Percentiles rank a stretch among this genome's conserved stretches.
Evolutionary conservation across 2,329 filamentous ascomycete genomes (phyloP).

Genomic region (Ophiosphaerella herpotricha): DNA sequence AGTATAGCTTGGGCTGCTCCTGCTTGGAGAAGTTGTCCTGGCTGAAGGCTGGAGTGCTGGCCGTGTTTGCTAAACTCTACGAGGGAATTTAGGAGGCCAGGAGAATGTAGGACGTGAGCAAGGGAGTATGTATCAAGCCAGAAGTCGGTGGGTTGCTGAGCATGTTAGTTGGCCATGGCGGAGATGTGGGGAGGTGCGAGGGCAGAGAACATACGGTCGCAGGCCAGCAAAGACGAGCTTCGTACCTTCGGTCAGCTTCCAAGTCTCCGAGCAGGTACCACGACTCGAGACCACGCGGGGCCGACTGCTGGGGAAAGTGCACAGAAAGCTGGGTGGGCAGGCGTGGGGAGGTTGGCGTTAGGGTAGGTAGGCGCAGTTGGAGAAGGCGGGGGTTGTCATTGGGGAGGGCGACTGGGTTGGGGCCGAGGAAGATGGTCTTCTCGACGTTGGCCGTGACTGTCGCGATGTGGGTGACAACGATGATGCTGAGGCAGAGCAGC

Average conservation of each 20-base stretch:
- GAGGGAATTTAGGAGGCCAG: constrained; percentile 68
- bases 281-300: constrained; percentile 64
- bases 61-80: constrained; percentile 63
- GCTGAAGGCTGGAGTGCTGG: constrained; percentile 32
- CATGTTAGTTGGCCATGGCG: constrained; percentile 19
- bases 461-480: constrained; percentile 34
- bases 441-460: constrained; percentile 74
- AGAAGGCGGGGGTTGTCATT: constrained; percentile 61
- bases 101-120: constrained; percentile 63
- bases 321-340: constrained; percentile 69
- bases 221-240: constrained; percentile 90
- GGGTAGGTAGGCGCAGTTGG: constrained; percentile 65
- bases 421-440: constrained; percentile 85
- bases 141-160: constrained; percentile 85
- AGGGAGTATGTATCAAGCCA: constrained; percentile 68
- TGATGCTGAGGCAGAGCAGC: constrained; percentile 29
- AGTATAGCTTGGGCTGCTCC: constrained; percentile 57
- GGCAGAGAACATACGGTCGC: constrained; percentile 72
- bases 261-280: constrained; percentile 81
- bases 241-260: constrained; percentile 76
- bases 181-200: constrained; percentile 1
- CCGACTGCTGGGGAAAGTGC: constrained; percentile 64
- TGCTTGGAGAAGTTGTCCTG: background rate
- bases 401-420: constrained; percentile 62
- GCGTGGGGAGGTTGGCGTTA: constrained; percentile 60